A percentile compares a stretch with the other conserved stretches of the same genome.
These are phyloP conservation scores for Mikania micrantha DNA, from an alignment of 129 eudicot genomes.

Conservation along the genomic window DNA sequence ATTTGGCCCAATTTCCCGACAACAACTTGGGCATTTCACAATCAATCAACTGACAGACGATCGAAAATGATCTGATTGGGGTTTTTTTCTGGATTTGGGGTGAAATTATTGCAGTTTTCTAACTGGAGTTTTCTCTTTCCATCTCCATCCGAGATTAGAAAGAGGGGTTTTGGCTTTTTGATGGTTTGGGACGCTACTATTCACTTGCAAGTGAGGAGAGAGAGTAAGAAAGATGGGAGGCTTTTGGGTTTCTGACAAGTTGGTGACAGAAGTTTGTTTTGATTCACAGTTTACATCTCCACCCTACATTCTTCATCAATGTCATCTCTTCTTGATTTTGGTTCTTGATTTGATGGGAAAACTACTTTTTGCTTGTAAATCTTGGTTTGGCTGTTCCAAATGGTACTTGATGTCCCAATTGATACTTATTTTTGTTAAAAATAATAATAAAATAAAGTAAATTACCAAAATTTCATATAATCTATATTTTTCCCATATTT, in stretches of 20 bases:
- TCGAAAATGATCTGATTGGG: conserved; percentile 13
- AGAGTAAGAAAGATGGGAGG: background rate
- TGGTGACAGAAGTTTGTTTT: conserved; percentile 26
- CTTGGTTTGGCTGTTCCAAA: no score
- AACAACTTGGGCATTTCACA: conserved; percentile 21
- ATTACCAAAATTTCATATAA: no score
- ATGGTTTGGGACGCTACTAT: conserved; percentile 18
- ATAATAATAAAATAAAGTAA: no score
- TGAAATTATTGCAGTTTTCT: conserved; percentile 1
- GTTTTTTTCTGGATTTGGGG: background rate
- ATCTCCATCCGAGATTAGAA: conserved; percentile 4
- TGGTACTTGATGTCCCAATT: no score
- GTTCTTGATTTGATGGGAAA: conserved; percentile 14
- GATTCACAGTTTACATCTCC: background rate
- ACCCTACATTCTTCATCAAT: background rate
- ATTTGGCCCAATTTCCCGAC: background rate
- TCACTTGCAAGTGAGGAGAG: conserved; percentile 5
- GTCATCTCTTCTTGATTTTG: background rate
- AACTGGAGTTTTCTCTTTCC: conserved; percentile 18
- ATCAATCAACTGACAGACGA: conserved; percentile 20
- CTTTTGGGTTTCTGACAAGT: conserved; percentile 25
- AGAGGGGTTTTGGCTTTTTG: conserved; percentile 24
- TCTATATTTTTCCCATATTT: no score
- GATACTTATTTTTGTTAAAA: no score
- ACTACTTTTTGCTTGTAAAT: background rate